Evolutionary conservation across 257 asterid species (phyloP).

Genomic region (Solanum raphanifolium): DNA sequence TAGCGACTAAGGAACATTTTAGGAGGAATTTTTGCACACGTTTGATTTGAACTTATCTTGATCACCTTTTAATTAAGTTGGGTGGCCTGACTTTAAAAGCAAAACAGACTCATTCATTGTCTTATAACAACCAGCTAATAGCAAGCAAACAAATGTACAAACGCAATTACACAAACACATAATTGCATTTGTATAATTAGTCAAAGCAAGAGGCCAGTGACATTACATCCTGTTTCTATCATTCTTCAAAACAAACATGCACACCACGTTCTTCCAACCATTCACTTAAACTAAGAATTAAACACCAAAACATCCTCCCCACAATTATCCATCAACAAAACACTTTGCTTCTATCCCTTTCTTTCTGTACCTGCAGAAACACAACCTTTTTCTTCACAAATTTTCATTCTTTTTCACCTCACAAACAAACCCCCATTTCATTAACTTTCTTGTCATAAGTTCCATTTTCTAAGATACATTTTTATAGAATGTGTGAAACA

Average conservation of each 20-base stretch:
- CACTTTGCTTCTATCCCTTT: neutral
- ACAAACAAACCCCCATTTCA: neutral
- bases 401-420: neutral
- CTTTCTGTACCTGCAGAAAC: neutral
- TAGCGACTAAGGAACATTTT: neutral
- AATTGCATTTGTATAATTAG: neutral
- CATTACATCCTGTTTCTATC: neutral
- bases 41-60: neutral
- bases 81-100: neutral
- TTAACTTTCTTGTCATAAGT: neutral
- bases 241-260: constrained; percentile 16
- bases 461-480: constrained; percentile 2
- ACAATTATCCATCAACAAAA: neutral
- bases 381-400: neutral
- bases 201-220: neutral
- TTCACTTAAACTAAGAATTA: neutral
- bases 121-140: neutral
- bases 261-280: constrained; percentile 17
- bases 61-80: neutral
- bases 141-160: neutral
- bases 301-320: neutral
- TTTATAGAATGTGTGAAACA: constrained; percentile 18
- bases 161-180: neutral
- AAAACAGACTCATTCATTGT: neutral
- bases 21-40: neutral